Base-by-base conservation (phyloP, 2,329 filamentous ascomycete species). In the Neurospora sp. region DNA sequence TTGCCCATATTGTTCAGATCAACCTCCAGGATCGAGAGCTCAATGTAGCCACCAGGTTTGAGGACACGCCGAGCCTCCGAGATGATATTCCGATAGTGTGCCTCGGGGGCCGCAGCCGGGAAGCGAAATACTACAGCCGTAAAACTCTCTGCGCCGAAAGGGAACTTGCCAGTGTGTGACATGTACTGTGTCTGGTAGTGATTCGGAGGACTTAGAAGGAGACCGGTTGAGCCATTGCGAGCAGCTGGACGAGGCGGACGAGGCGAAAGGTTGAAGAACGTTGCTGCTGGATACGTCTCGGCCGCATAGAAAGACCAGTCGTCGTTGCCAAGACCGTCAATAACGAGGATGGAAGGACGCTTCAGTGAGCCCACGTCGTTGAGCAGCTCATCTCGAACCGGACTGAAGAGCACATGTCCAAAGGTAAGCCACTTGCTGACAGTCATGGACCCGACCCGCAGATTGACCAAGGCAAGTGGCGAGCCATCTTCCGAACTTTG, bases 221-320 rank as follows among this genome's bases (percentile, higher is more conserved):
- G 85, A 38, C 82, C 81, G 0, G 83, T 77, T 4, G 81, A 77
- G 46, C 75, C 80, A 66, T 79, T 80, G 39, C 82, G 77, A 15
- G 85, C 83, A n/a, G 80, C 75, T 0, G 82, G 81, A n/a, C 84
- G 75, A 52, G 84, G 84, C 46, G 85, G 82, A 38, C 86, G 81
- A 8, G 88, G 88, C 0, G 88, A 90, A 33, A 95, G 84, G 76
- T 94, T 93, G 81, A 92, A 95, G 72, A 96, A 90, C 1, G 88
- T 90, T 0, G 90, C 90, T 0, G 84, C 84, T 0, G 91, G 90
- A 73, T 95, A 95, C 0, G 91, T 93, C 76, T 94, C 88, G 7
- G 92, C 91, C 23, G 91, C 91, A 75, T 93, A 95, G 78, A 93
- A 94, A 0, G 92, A 94, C 92, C 92, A 96, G 77, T 96, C 92